Percentiles rank a stretch among this genome's conserved stretches.
Conservation (phyloP, 2,329 filamentous ascomycete species). For the Phaeoacremonium minimum region DNA sequence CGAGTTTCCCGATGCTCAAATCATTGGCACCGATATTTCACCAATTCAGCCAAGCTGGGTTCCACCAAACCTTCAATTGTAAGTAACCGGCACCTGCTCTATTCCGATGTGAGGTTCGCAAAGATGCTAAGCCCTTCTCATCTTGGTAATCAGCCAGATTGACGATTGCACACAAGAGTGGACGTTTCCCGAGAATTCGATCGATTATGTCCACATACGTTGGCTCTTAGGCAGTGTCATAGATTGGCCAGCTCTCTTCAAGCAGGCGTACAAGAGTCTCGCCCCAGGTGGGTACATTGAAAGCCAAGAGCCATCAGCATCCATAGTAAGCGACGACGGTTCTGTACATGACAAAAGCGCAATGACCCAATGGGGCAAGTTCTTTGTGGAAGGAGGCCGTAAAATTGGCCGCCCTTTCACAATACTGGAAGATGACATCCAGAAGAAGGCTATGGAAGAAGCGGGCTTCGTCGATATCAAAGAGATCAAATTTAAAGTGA, state of each 20-base stretch:
- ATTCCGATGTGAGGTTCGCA: not conserved
- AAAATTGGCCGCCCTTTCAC: conserved; percentile 37
- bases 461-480: conserved; percentile 55
- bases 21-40: conserved; percentile 50
- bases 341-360: conserved; percentile 11
- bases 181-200: conserved; percentile 37
- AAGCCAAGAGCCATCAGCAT: conserved; percentile 11
- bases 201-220: conserved; percentile 57
- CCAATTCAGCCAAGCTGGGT: conserved; percentile 53
- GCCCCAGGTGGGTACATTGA: conserved; percentile 43
- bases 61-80: conserved; percentile 48
- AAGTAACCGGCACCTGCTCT: no score
- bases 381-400: conserved; percentile 35
- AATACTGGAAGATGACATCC: conserved; percentile 47
- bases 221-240: conserved; percentile 47
- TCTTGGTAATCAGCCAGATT: conserved; percentile 32
- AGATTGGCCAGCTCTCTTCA: conserved; percentile 46
- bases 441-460: conserved; percentile 44
- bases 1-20: conserved; percentile 36
- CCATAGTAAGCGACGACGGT: conserved; percentile 18
- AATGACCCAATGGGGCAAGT: conserved; percentile 16
- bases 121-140: not conserved
- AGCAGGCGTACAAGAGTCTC: conserved; percentile 41
- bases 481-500: conserved; percentile 44
- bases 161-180: conserved; percentile 54